Base-by-base conservation (phyloP, 331 rosid genomes). In the Stylosanthes scabra region DNA sequence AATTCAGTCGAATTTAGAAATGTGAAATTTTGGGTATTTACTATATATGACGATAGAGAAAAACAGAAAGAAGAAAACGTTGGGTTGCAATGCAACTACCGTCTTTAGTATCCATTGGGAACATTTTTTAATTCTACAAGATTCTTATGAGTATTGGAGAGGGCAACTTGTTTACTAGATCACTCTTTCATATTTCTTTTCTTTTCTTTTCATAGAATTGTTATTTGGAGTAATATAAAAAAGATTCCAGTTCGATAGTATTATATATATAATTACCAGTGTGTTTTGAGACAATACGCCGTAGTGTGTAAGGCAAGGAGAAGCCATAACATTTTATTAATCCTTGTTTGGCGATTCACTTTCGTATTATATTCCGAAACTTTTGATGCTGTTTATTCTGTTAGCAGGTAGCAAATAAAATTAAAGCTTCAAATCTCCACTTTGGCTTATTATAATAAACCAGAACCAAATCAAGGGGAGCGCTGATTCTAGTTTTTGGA, bases 271-370 rank as follows among this genome's bases (percentile, higher is more conserved):
- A 70, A 2, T 58, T 59, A 31, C 37, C 37, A 31, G 37, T 31
- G 37, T 31, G 37, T 31, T 76, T n/a, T 59, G 68, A 66, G 59
- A 58, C 50, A 28, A 28, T 37, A 54, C 60, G 11, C 42, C 68
- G 62, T 75, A 8, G 45, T 16, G 42, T 34, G 74, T 34, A 66
- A 66, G 68, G 68, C 60, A 75, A 58, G 61, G n/a, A 56, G 67
- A 55, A 31, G 2, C 20, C 6, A 2, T 15, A 11, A 27, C 56
- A 9, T 75, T 46, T 65, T 66, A 34, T 15, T 44, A 12, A 10
- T 20, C 8, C 13, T 7, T 4, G 40, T 37, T 61, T 8, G 14
- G 8, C 44, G 37, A 61, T 61, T n/a, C 11, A 60, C 3, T 31
- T 8, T 11, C 16, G 8, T 31, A 31, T 6, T 13, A 13, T 60